Conservation (phyloP, 2,329 filamentous ascomycete genomes). For the Penicillium aurantiogriseum region DNA sequence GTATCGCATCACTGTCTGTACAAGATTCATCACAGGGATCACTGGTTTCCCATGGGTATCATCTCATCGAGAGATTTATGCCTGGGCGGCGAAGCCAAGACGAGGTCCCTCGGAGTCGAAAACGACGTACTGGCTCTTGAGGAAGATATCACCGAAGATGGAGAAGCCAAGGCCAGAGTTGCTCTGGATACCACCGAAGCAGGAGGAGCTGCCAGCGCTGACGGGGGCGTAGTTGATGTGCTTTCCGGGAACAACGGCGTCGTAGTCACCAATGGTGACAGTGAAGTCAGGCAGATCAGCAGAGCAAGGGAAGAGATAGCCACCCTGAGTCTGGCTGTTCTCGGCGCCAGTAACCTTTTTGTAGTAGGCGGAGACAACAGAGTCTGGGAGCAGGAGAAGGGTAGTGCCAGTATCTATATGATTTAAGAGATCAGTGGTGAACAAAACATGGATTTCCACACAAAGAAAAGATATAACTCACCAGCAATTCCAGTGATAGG, state of each 20-base stretch:
- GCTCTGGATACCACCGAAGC: constrained; percentile 75
- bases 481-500: constrained; percentile 57
- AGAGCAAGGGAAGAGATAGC: constrained; percentile 56
- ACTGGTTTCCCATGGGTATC: not conserved
- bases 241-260: constrained; percentile 52
- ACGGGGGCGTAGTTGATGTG: constrained; percentile 56
- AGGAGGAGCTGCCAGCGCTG: constrained; percentile 44
- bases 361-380: constrained; percentile 61
- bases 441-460: not conserved
- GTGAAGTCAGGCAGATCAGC: constrained; percentile 54
- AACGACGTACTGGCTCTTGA: constrained; percentile 74
- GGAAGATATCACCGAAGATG: constrained; percentile 75
- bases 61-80: constrained; percentile 19
- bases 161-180: constrained; percentile 58
- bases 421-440: not conserved
- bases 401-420: constrained; percentile 65
- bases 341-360: constrained; percentile 52
- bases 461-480: constrained; percentile 10
- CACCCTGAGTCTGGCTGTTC: constrained; percentile 50
- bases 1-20: constrained; percentile 6
- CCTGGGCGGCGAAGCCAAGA: constrained; percentile 50
- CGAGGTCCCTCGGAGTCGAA: constrained; percentile 58
- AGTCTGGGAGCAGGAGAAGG: constrained; percentile 58
- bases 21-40: constrained; percentile 2
- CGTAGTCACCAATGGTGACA: constrained; percentile 51